Percentiles rank a stretch among this genome's conserved stretches.
Evolutionary conservation across 2,329 filamentous ascomycete genomes (phyloP).

Genomic region (Paecilomyces fulvus): DNA sequence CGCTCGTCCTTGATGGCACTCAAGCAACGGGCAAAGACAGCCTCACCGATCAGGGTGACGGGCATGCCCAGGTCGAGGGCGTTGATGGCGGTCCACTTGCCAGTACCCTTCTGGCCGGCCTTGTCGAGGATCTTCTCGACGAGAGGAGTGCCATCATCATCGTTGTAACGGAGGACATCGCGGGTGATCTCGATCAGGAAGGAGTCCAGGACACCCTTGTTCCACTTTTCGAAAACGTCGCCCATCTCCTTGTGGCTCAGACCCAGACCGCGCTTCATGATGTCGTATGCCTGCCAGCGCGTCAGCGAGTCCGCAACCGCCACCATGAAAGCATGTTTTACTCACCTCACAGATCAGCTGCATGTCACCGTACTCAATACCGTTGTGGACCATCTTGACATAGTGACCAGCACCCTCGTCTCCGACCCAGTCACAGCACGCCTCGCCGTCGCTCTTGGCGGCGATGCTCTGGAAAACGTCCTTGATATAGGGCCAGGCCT

Average conservation of each 20-base stretch:
- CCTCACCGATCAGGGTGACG: conserved; percentile 94
- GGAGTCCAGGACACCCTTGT: conserved; percentile 95
- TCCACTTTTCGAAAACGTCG: conserved; percentile 91
- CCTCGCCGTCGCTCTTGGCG: conserved; percentile 93
- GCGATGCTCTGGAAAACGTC: conserved; percentile 97
- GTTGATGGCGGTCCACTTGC: conserved; percentile 99
- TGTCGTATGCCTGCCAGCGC: conserved; percentile 76
- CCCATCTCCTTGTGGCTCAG: conserved; percentile 89
- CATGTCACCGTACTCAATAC: conserved; percentile 99
- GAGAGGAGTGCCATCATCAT: conserved; percentile 81
- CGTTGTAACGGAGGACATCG: conserved; percentile 97
- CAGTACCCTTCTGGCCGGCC: conserved; percentile 98
- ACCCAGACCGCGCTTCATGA: conserved; percentile 96
- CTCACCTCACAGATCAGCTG: conserved; percentile 97
- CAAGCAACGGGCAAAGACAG: conserved; percentile 90
- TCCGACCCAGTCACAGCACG: conserved; percentile 99
- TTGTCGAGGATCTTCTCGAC: conserved; percentile 99
- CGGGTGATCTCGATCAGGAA: conserved; percentile 99
- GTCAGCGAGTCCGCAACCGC: conserved; percentile 8
- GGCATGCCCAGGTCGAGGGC: conserved; percentile 97
- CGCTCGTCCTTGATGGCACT: conserved; percentile 93
- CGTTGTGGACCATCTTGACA: conserved; percentile 99
- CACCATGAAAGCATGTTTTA: not conserved
- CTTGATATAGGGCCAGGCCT: conserved; percentile 97
- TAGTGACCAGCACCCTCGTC: conserved; percentile 99